Base-by-base conservation (phyloP, 2,329 filamentous ascomycete genomes). In the Diaporthe aspalathi region DNA sequence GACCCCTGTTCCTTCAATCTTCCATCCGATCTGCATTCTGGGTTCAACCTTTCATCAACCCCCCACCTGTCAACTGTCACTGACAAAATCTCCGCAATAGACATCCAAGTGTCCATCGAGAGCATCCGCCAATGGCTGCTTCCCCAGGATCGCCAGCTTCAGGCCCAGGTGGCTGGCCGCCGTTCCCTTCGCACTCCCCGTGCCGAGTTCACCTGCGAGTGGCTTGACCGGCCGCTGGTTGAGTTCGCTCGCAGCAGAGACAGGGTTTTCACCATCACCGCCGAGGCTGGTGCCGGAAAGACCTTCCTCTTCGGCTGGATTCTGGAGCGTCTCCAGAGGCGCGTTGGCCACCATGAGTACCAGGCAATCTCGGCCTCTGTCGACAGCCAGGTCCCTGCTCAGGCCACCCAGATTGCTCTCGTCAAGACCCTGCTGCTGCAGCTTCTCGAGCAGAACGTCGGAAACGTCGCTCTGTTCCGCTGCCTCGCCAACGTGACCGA, bases 101-200 rank as follows among this genome's bases (percentile, higher is more conserved):
- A 71, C 24, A 68, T 73, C 32, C 72, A 71, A 32, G 69, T 73
- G 38, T 73, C 72, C 35, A 73, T 73, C 50, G 72, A 73, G 72
- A 69, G 65, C 65, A 73, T 73, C 35, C 70, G 72, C 11, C 72
- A 73, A 71, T 73, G 72, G 72, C 65, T 73, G 43, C 72, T 73
- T 11, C 72, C 72, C 53, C 72, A 73, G 53, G 72, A 73, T 45
- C 72, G 70, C 60, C 70, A 71, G 66, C 50, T 73, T 11, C 72
- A 69, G 57, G 68, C 68, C 40, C 65, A 71, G 56, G 65, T 73
- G 47, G 70, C 71, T 17, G 71, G 71, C 50, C 72, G 72, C 47
- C 72, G 66, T 63, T 49, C 69, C 40, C 57, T 67, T 24, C 72
- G 69, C 66, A 50, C 65, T 35, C 68, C 72, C 17, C 72, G 72